These are phyloP conservation scores for Ophiostoma quercus DNA, from an alignment of 2,329 filamentous ascomycete genomes.

Conservation along the genomic window DNA sequence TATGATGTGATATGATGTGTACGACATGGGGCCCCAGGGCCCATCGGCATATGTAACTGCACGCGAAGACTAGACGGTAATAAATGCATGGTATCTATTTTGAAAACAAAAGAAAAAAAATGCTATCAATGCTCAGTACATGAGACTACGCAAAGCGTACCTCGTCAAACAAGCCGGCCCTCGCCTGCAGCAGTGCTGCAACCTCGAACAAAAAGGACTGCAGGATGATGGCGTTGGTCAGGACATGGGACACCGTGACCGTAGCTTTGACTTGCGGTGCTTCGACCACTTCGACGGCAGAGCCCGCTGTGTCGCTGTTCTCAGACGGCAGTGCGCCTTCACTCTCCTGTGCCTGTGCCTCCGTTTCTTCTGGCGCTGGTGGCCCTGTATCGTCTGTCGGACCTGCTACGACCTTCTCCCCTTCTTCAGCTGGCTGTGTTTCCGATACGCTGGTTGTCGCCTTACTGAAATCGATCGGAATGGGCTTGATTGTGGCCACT, in stretches of 20 bases:
- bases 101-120: not conserved
- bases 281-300: not conserved
- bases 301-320: constrained; percentile 25
- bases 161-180: constrained; percentile 71
- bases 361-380: not conserved
- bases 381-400: not conserved
- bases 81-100: constrained; percentile 12
- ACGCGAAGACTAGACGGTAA: not conserved
- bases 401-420: not conserved
- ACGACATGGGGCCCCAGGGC: not conserved
- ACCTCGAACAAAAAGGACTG: constrained; percentile 77
- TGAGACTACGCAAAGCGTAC: constrained; percentile 53
- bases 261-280: constrained; percentile 35
- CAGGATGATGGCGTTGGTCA: constrained; percentile 73
- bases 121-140: not conserved
- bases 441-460: not conserved
- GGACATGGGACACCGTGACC: constrained; percentile 68
- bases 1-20: not conserved
- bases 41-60: not conserved
- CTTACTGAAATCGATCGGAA: constrained; percentile 5
- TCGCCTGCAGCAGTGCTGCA: constrained; percentile 66
- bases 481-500: not conserved
- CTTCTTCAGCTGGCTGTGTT: not conserved
- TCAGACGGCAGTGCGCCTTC: constrained; percentile 20
- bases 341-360: not conserved